Conservation (phyloP, 148 eudicot species). For the Fallopia convolvulus region DNA sequence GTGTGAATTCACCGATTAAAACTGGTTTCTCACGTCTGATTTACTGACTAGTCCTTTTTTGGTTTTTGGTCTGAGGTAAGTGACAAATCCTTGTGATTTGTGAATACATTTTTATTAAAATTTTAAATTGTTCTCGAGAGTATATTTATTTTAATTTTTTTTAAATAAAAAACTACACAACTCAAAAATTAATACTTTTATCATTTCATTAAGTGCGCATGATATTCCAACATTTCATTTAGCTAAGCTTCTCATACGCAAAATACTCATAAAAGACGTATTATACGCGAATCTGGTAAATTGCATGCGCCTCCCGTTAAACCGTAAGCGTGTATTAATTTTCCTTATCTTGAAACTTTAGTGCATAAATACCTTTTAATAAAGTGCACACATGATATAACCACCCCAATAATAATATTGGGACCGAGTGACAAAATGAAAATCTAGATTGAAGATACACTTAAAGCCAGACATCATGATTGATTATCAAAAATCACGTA, state of each 20-base stretch:
- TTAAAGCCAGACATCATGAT: conserved; percentile 7
- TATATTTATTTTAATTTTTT: too few relatives aligned
- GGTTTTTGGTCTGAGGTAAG: too few relatives aligned
- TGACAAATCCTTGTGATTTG: too few relatives aligned
- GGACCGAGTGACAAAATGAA: not conserved
- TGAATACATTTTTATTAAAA: too few relatives aligned
- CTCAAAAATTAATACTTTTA: too few relatives aligned
- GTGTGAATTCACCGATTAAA: conserved; percentile 12
- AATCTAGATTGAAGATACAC: not conserved
- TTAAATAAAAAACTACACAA: too few relatives aligned
- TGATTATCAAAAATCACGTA: not conserved
- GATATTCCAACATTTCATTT: too few relatives aligned
- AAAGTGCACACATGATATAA: not conserved
- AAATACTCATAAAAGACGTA: not conserved
- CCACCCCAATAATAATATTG: not conserved
- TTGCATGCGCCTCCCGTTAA: not conserved
- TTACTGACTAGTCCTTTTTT: not conserved
- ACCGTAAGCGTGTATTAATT: conserved; percentile 1
- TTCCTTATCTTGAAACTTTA: not conserved
- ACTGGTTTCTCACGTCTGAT: not conserved
- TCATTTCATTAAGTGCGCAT: too few relatives aligned
- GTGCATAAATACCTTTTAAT: not conserved
- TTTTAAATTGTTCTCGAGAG: too few relatives aligned
- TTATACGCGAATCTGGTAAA: too few relatives aligned
- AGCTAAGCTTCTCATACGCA: too few relatives aligned